A percentile compares a stretch with the other conserved stretches of the same genome.
phyloP scores from a whole-genome alignment of 768 basidiomycete species.

The Podaxis pistillaris region DNA sequence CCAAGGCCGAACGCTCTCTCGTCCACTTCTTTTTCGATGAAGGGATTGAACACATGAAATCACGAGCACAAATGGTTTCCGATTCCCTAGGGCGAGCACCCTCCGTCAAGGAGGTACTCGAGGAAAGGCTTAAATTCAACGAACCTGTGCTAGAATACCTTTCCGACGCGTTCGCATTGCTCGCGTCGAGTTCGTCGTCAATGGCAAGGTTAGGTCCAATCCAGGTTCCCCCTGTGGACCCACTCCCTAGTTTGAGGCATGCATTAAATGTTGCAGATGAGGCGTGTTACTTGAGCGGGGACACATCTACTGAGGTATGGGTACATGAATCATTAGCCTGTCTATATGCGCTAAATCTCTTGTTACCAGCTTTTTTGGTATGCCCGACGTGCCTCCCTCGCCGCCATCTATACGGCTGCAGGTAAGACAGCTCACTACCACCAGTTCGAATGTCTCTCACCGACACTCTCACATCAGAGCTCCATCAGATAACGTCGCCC shows the following conservation, averaged over 20 bases:
- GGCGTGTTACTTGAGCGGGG: slow-evolving; percentile 60
- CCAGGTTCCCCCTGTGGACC: slow-evolving; percentile 52
- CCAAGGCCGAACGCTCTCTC: slow-evolving; percentile 61
- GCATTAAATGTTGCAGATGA: slow-evolving; percentile 62
- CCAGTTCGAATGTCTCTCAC: neutral
- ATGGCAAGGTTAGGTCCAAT: neutral
- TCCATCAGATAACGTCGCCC: slow-evolving; percentile 82
- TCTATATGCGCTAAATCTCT: slow-evolving; percentile 4
- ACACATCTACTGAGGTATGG: slow-evolving; percentile 54
- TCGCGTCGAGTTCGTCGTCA: slow-evolving; percentile 49
- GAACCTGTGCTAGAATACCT: slow-evolving; percentile 63
- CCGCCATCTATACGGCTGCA: slow-evolving; percentile 69
- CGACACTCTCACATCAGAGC: slow-evolving; percentile 40
- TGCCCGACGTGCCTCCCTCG: slow-evolving; percentile 59
- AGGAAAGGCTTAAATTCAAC: slow-evolving; percentile 59
- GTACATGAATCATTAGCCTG: neutral
- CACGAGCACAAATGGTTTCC: slow-evolving; percentile 9
- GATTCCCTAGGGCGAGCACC: slow-evolving; percentile 17
- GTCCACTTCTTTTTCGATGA: slow-evolving; percentile 75
- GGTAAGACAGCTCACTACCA: slow-evolving; percentile 34
- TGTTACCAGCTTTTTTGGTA: slow-evolving; percentile 67
- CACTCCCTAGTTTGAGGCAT: slow-evolving; percentile 59
- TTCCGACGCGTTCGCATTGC: slow-evolving; percentile 73
- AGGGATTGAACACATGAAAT: slow-evolving; percentile 51
- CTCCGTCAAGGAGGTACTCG: slow-evolving; percentile 51